These are phyloP conservation scores for Suhomyces bokatorum DNA, from an alignment of 1,139 yeast genomes.

Conservation along the genomic window DNA sequence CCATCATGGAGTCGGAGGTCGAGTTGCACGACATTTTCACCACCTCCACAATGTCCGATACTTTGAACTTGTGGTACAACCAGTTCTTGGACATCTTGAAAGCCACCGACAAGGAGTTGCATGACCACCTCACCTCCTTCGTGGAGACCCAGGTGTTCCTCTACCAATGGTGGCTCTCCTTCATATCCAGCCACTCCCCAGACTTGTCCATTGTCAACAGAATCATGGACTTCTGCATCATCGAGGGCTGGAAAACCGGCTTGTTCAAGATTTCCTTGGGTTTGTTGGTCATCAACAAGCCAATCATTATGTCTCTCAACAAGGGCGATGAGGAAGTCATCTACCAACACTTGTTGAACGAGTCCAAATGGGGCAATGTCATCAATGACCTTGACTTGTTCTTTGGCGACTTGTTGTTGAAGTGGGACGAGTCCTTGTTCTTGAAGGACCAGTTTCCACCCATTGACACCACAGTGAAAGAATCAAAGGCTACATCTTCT, in stretches of 20 bases:
- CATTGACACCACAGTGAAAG: not conserved
- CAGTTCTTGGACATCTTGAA: constrained; percentile 53
- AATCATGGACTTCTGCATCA: constrained; percentile 55
- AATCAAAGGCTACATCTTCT: constrained; percentile 6
- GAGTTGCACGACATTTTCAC: constrained; percentile 59
- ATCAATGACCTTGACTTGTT: constrained; percentile 49
- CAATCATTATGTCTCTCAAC: constrained; percentile 49
- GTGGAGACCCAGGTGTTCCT: constrained; percentile 49
- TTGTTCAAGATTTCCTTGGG: constrained; percentile 62
- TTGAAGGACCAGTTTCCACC: not conserved
- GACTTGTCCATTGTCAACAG: constrained; percentile 50
- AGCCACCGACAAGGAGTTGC: constrained; percentile 43
- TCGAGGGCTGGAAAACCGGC: constrained; percentile 68
- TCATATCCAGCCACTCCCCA: constrained; percentile 63
- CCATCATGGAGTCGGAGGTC: constrained; percentile 62
- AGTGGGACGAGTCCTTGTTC: constrained; percentile 40
- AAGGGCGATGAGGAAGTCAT: constrained; percentile 59
- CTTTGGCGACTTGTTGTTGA: constrained; percentile 41
- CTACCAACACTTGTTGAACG: constrained; percentile 61
- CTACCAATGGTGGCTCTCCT: constrained; percentile 69
- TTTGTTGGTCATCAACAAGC: constrained; percentile 51
- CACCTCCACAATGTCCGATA: constrained; percentile 54
- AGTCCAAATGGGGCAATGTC: constrained; percentile 53
- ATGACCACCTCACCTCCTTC: constrained; percentile 43
- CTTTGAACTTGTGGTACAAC: constrained; percentile 53